phyloP scores from a whole-genome alignment of 805 yeast genomes.

The Myxozyma lipomycoides region DNA sequence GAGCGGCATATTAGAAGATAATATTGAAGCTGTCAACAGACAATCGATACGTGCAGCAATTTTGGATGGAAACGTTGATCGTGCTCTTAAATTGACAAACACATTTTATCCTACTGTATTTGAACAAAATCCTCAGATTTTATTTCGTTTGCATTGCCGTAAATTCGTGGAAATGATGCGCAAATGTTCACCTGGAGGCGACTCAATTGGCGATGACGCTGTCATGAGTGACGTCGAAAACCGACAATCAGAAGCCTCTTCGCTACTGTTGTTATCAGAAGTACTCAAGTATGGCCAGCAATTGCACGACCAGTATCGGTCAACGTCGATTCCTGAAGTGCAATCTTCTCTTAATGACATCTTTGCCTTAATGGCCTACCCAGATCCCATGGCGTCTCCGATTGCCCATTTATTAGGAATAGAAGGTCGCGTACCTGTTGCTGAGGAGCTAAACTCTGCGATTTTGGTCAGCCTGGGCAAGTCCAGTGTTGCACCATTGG shows the following conservation, averaged over 20 bases:
- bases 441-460: slow-evolving; percentile 45
- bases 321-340: slow-evolving; percentile 34
- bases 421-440: slow-evolving; percentile 40
- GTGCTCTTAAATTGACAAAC: slow-evolving; percentile 41
- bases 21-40: slow-evolving; percentile 41
- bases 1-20: background rate
- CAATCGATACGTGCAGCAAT: slow-evolving; percentile 47
- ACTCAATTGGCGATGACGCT: slow-evolving; percentile 7
- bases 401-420: slow-evolving; percentile 40
- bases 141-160: slow-evolving; percentile 45
- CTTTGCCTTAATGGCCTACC: slow-evolving; percentile 51
- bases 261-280: slow-evolving; percentile 31
- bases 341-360: slow-evolving; percentile 44
- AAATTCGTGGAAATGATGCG: slow-evolving; percentile 44
- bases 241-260: slow-evolving; percentile 4
- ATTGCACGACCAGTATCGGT: slow-evolving; percentile 37
- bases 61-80: slow-evolving; percentile 45
- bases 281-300: slow-evolving; percentile 43
- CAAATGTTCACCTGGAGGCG: slow-evolving; percentile 13
- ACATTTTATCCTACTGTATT: slow-evolving; percentile 43
- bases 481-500: slow-evolving; percentile 44
- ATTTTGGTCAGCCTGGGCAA: slow-evolving; percentile 45
- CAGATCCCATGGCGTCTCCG: slow-evolving; percentile 43
- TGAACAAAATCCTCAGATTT: slow-evolving; percentile 34
- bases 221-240: slow-evolving; percentile 16